These are phyloP conservation scores for Cetradonia linearis DNA, from an alignment of 495 filamentous ascomycete genomes.

Conservation along the genomic window DNA sequence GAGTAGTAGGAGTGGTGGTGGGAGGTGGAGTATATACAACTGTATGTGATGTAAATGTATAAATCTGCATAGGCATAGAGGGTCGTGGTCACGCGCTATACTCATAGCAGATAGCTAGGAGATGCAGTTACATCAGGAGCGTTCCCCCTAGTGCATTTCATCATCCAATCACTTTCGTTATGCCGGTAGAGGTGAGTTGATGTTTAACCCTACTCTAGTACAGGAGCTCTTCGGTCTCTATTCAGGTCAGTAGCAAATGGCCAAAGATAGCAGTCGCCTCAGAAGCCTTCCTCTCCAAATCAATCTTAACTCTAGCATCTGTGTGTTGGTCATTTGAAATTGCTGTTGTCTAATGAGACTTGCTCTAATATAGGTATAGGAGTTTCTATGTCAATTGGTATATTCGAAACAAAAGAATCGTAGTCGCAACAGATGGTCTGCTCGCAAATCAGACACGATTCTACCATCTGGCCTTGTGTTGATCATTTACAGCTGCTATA, in stretches of 20 bases:
- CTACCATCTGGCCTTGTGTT: neutral
- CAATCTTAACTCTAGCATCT: neutral
- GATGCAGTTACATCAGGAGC: neutral
- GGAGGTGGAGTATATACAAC: constrained; percentile 39
- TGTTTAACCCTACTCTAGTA: too few relatives aligned
- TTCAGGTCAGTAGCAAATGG: too few relatives aligned
- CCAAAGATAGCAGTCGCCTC: neutral
- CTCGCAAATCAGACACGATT: neutral
- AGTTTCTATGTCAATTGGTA: too few relatives aligned
- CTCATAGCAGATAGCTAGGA: neutral
- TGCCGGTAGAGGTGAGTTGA: too few relatives aligned
- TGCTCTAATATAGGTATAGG: too few relatives aligned
- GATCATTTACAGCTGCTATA: neutral
- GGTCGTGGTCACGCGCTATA: neutral
- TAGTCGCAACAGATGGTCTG: neutral
- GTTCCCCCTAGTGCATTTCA: too few relatives aligned
- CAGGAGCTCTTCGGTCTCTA: too few relatives aligned
- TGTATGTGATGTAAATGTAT: constrained; percentile 1
- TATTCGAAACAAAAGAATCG: too few relatives aligned
- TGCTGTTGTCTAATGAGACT: too few relatives aligned
- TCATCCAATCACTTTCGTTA: too few relatives aligned
- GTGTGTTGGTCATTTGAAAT: neutral
- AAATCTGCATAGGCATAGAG: neutral
- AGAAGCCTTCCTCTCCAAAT: neutral
- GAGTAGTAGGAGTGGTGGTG: constrained; percentile 34